Evolutionary conservation across 2,329 filamentous ascomycete species (phyloP), one percentile per base, ranked within the genome.

Genomic region (Penicillium sumatraense): DNA sequence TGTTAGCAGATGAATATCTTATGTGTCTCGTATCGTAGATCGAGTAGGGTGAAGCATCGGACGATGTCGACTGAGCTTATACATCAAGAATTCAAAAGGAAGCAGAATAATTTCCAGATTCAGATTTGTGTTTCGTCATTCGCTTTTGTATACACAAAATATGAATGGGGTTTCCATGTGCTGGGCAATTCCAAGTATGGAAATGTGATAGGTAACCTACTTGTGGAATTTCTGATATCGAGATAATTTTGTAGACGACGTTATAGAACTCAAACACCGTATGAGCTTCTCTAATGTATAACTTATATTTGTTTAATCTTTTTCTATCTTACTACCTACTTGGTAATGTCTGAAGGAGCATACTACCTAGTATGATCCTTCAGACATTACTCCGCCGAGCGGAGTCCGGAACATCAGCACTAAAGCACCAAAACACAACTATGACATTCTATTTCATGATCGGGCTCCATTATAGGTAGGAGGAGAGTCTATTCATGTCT

Each of bases 41-140:
- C 14, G n/a, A n/a, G 14, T 31, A 14, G 4, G 18, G 10, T 49
- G 21, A 18, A 33, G 47, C 47, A 42, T 60, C 57, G 41, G 57
- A 53, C 51, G 57, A 57, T 60, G 57, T 60, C 54, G 54, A 51
- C 54, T 57, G 38, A 36, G 29, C 44, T 40, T 11, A 41, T 53
- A 47, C 57, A 60, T 60, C 57, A 60, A 29, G 33, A 24, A 27
- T 20, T 33, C 45, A 8, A 14, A 13, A 16, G 14, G 41, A 29
- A 7, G 46, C 53, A 56, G 49, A 59, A 38, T 54, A 24, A 41
- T 27, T 50, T 53, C 47, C 49, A 26, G 23, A 5, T 49, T 59
- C 49, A 59, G 50, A 46, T 8, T 10, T 40, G 20, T n/a, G 20
- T 54, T 57, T 54, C 55, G 47, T 57, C 55, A 57, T 57, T 18